A percentile compares a stretch with the other conserved stretches of the same genome.
These are phyloP conservation scores for Leonotis leonurus DNA, from an alignment of 257 asterid species.

Conservation along the genomic window DNA sequence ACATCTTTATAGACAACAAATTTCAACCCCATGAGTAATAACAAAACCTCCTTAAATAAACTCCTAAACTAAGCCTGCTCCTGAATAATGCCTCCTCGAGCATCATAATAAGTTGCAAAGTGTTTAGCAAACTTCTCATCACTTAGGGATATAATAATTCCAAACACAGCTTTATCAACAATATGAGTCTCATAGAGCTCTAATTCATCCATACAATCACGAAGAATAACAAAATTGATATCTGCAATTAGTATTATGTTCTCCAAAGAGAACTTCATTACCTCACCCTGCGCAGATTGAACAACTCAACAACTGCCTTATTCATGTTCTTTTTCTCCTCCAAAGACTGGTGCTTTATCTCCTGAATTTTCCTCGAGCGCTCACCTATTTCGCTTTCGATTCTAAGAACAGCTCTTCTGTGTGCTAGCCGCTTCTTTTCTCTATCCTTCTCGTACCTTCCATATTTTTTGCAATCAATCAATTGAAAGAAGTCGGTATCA, in stretches of 20 bases:
- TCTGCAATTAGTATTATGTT: background rate
- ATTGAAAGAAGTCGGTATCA: background rate
- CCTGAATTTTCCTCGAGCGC: conserved; percentile 45
- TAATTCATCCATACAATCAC: background rate
- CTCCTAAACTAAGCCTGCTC: background rate
- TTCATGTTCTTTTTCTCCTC: conserved; percentile 55
- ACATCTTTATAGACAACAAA: background rate
- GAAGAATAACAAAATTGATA: background rate
- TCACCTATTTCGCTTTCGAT: conserved; percentile 62
- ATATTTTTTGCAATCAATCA: conserved; percentile 3
- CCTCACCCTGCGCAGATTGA: conserved; percentile 53
- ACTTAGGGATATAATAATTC: background rate
- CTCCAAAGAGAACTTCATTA: conserved; percentile 11
- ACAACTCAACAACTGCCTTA: conserved; percentile 39
- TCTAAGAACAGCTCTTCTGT: conserved; percentile 58
- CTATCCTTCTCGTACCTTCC: conserved; percentile 53
- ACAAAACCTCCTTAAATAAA: background rate
- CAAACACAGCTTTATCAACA: background rate
- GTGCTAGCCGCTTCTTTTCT: conserved; percentile 50
- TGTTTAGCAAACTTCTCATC: conserved; percentile 2
- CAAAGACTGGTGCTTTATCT: conserved; percentile 25
- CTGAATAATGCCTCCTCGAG: background rate
- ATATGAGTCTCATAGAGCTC: background rate
- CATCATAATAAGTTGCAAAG: too few relatives aligned
- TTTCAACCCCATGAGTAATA: background rate